Conservation (phyloP, 441 rosid genomes). For the Kokia cookei region DNA sequence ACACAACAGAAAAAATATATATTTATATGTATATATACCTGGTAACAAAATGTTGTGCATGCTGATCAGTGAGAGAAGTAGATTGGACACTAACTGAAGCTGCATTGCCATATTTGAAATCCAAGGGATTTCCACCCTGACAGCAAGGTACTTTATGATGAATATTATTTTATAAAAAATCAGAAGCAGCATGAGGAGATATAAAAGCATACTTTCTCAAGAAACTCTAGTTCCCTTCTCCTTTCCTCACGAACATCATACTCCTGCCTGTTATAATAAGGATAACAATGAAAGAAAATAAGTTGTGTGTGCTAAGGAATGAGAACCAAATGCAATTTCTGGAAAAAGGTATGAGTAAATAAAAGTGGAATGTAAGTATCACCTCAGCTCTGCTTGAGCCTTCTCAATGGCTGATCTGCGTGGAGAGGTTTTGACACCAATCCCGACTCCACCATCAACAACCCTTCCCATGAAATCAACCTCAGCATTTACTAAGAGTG, state of each 20-base stretch:
- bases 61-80: constrained; percentile 83
- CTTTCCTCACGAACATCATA: constrained; percentile 97
- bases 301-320: neutral
- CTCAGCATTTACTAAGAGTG: constrained; percentile 87
- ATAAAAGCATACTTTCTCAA: constrained; percentile 78
- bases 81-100: constrained; percentile 91
- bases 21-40: constrained; percentile 42
- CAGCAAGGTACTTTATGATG: constrained; percentile 18
- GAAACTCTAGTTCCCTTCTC: constrained; percentile 93
- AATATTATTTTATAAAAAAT: constrained; percentile 5
- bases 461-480: constrained; percentile 99
- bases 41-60: constrained; percentile 70
- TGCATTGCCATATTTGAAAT: constrained; percentile 73
- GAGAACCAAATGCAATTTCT: neutral
- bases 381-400: constrained; percentile 98
- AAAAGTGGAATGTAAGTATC: constrained; percentile 16
- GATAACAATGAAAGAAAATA: neutral
- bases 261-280: constrained; percentile 73
- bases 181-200: constrained; percentile 18
- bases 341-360: neutral
- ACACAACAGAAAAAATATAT: constrained; percentile 18
- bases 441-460: constrained; percentile 87
- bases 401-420: constrained; percentile 83
- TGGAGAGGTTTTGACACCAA: constrained; percentile 88
- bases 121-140: constrained; percentile 99